These are phyloP conservation scores for Discostella stelligera DNA, from an alignment of 352 stramenopile genomes.

Conservation along the genomic window DNA sequence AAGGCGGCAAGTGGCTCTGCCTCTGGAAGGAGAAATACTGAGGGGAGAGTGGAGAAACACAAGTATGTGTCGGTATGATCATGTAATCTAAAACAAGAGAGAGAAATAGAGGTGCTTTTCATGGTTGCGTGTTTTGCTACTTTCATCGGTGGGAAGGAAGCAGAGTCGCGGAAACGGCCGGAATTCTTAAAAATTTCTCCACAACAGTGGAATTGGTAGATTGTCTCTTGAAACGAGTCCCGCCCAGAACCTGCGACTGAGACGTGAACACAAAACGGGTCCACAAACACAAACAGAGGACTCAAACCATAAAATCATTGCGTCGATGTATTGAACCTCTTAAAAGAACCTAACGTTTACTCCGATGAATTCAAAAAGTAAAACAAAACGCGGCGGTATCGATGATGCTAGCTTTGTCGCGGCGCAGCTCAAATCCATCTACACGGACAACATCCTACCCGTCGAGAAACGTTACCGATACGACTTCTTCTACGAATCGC, in stretches of 20 bases:
- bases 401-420: conserved; percentile 78
- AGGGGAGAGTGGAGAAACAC: conserved; percentile 27
- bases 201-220: not conserved
- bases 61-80: conserved; percentile 30
- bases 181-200: too few relatives aligned
- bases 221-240: not conserved
- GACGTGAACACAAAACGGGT: not conserved
- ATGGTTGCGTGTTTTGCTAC: not conserved
- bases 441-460: conserved; percentile 79
- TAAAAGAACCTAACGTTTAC: not conserved
- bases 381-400: conserved; percentile 75
- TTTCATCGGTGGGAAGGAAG: too few relatives aligned
- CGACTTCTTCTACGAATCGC: conserved; percentile 83
- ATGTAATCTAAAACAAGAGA: conserved; percentile 1
- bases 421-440: conserved; percentile 82
- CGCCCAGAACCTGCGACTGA: not conserved
- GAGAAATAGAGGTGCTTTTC: not conserved
- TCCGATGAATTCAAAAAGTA: not conserved
- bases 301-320: not conserved
- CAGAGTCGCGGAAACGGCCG: too few relatives aligned
- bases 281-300: not conserved
- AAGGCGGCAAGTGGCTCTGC: conserved; percentile 64
- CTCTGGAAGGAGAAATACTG: conserved; percentile 16
- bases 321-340: not conserved
- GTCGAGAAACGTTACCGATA: conserved; percentile 73